Evolutionary conservation across 345 rosid genomes (phyloP).

Genomic region (Geranium brycei): DNA sequence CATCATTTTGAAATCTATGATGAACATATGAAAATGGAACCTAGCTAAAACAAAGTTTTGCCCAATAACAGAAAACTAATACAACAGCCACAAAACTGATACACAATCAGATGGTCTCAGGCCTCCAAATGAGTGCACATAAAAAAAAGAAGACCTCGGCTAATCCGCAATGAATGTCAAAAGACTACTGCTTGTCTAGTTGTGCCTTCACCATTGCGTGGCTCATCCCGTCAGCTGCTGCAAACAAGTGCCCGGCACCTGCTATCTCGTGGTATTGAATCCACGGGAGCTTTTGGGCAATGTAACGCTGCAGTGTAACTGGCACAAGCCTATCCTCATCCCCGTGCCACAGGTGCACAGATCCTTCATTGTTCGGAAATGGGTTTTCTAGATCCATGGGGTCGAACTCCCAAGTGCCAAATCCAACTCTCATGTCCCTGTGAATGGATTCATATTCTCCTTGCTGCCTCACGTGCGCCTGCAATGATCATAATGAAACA

Average conservation of each 20-base stretch:
- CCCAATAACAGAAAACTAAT: no score
- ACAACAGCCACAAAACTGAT: no score
- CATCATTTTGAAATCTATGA: no score
- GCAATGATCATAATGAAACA: background rate
- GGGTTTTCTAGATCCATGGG: conserved; percentile 37
- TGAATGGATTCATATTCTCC: conserved; percentile 41
- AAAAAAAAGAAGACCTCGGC: no score
- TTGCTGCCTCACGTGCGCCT: conserved; percentile 33
- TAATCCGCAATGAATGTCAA: no score
- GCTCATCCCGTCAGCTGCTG: conserved; percentile 26
- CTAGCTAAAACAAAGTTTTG: no score
- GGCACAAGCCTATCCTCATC: conserved; percentile 43
- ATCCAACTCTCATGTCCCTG: conserved; percentile 39
- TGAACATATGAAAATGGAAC: no score
- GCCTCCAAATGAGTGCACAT: no score
- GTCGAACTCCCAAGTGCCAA: conserved; percentile 52
- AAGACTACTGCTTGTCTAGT: background rate
- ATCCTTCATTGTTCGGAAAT: conserved; percentile 33
- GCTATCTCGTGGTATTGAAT: conserved; percentile 43
- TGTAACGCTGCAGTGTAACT: conserved; percentile 37
- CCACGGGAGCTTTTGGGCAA: conserved; percentile 44
- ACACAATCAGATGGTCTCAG: no score
- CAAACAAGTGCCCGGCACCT: conserved; percentile 48
- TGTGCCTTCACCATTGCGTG: conserved; percentile 33
- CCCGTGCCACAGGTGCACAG: conserved; percentile 59